These are phyloP conservation scores for Diaporthe destruens DNA, from an alignment of 2,329 filamentous ascomycete genomes.

Conservation along the genomic window DNA sequence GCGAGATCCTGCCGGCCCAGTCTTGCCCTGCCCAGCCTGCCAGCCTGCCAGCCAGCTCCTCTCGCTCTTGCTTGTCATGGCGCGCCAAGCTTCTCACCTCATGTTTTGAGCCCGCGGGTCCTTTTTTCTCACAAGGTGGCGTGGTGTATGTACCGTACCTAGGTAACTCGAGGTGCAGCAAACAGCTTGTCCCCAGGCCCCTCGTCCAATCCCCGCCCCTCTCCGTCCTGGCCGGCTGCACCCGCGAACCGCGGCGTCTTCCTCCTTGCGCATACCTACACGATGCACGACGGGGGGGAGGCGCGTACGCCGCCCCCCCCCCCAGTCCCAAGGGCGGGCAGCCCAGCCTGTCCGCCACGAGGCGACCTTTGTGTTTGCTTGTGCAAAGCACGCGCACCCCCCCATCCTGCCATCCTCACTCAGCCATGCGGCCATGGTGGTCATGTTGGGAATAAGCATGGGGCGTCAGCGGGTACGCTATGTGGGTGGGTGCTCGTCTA, in stretches of 20 bases:
- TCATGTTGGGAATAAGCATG: background rate
- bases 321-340: background rate
- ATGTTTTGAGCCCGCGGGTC: background rate
- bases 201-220: constrained; percentile 12
- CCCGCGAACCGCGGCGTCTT: constrained; percentile 11
- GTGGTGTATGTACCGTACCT: too few species aligned
- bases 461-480: background rate
- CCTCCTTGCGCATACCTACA: background rate
- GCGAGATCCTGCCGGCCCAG: constrained; percentile 11
- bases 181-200: constrained; percentile 15
- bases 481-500: background rate
- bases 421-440: background rate
- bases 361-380: background rate
- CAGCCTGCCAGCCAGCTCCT: too few species aligned
- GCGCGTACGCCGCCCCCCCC: background rate
- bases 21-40: background rate
- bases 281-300: background rate
- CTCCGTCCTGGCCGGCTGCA: constrained; percentile 23
- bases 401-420: background rate
- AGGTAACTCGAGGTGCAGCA: constrained; percentile 6
- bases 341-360: background rate
- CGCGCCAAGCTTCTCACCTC: constrained; percentile 31
- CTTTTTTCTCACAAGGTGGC: constrained; percentile 10
- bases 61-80: background rate
- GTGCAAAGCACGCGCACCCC: background rate